Base-by-base conservation (phyloP, 1,139 yeast genomes). In the Saccharomyces pastorianus region DNA sequence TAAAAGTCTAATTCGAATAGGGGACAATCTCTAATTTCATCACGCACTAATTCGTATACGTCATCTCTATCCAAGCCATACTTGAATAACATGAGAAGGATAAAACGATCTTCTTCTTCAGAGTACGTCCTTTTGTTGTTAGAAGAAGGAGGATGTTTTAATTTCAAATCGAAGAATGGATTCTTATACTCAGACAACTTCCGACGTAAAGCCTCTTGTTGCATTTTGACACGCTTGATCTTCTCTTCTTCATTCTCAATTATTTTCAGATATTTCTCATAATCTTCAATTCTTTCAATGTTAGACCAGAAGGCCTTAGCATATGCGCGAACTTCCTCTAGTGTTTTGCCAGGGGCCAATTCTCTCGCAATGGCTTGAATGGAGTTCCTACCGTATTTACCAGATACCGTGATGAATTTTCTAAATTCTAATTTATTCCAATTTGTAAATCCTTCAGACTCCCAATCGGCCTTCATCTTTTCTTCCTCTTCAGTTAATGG, bases 191-290 rank as follows among this genome's bases (percentile, higher is more conserved):
- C 79, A 3, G 83, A 72, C 47, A 86, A 66, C 64, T 86, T 86
- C 55, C 85, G 72, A 59, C 88, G 76, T 53, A 86, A 71, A 9
- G 86, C 78, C 66, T 84, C 90, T 64, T 82, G 83, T 61, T 85
- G 90, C 32, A 82, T 66, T 61, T 79, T 81, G 9, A 76, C 64
- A 60, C 80, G 81, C 56, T 79, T 72, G 42, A 84, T 76, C 64
- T 79, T 84, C 44, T 85, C 90, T 65, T 86, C 95, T 17, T 93
- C 95, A n/a, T 75, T 73, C 67, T 86, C 93, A 58, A 86, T 85
- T 59, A 81, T 86, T 46, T 75, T 74, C 49, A 86, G 71, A 61
- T 81, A 83, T 60, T 83, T 76, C 61, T 86, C 95, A 66, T 81
- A 81, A 4, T 90, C 91, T 32, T 86, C 93, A 56, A 86, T 82